Conservation (phyloP, 257 asterid genomes). For the Cruciata laevipes region DNA sequence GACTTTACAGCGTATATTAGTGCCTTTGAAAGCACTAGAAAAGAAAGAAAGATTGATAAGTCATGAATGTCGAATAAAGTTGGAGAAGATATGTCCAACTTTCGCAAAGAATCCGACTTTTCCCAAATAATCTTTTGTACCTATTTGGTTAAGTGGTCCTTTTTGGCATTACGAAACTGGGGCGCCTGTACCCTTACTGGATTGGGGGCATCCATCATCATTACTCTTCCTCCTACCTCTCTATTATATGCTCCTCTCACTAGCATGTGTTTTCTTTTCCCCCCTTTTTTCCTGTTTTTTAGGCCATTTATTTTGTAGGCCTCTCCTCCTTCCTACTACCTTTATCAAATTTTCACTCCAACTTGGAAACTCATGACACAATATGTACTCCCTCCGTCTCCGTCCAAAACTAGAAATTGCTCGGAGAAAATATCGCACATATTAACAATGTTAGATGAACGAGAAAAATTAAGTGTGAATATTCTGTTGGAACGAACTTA, state of each 20-base stretch:
- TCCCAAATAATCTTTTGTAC: constrained; percentile 15
- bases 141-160: constrained; percentile 25
- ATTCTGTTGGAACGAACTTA: no score
- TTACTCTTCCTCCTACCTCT: not conserved
- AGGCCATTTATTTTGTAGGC: no score
- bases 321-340: no score
- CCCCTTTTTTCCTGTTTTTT: not conserved
- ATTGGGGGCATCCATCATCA: constrained; percentile 12
- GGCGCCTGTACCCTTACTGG: constrained; percentile 17
- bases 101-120: constrained; percentile 31
- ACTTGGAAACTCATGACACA: no score
- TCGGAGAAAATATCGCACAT: no score
- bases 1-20: not conserved
- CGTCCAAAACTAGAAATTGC: no score
- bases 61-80: constrained; percentile 14
- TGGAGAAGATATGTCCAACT: constrained; percentile 25
- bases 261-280: not conserved
- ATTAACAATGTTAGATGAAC: no score
- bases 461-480: no score
- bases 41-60: not conserved
- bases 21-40: not conserved
- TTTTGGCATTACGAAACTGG: constrained; percentile 10
- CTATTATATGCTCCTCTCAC: not conserved
- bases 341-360: no score
- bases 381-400: no score